A percentile compares a stretch with the other conserved stretches of the same genome.
phyloP scores from a whole-genome alignment of 345 rosid species.

The Chamaenerion angustifolium region DNA sequence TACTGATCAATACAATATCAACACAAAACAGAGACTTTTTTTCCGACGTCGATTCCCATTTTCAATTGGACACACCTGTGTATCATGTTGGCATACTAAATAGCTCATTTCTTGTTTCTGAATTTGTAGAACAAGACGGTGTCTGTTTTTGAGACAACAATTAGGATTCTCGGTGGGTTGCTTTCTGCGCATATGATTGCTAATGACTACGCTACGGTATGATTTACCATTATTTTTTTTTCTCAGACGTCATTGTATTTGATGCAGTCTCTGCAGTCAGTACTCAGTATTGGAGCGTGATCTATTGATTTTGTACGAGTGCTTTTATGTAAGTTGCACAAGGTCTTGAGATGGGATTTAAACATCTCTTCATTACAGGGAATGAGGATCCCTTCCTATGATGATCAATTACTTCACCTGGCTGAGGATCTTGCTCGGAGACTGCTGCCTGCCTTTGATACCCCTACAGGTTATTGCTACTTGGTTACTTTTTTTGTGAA shows the following conservation, averaged over 20 bases:
- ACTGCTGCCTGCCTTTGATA: conserved; percentile 93
- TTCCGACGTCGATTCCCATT: neutral
- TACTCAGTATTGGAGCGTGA: too few relatives aligned
- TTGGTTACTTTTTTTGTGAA: conserved; percentile 5
- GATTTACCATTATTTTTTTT: neutral
- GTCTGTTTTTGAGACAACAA: conserved; percentile 81
- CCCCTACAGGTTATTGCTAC: conserved; percentile 62
- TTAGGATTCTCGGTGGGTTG: conserved; percentile 90
- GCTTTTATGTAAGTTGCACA: neutral
- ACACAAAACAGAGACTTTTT: neutral
- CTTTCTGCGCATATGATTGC: conserved; percentile 98
- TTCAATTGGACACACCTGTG: neutral
- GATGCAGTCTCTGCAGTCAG: neutral
- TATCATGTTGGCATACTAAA: neutral
- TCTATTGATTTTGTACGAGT: neutral
- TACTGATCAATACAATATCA: too few relatives aligned
- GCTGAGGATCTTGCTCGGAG: conserved; percentile 80
- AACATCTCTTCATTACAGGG: conserved; percentile 38
- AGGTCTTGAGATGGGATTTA: neutral
- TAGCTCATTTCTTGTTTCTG: neutral
- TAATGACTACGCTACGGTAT: conserved; percentile 93
- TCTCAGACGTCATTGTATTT: neutral
- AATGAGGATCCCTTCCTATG: conserved; percentile 70
- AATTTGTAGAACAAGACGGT: conserved; percentile 85
- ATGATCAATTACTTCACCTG: conserved; percentile 60